Base-by-base conservation (phyloP, 2,329 filamentous ascomycete genomes). In the Penicillium sp. region DNA sequence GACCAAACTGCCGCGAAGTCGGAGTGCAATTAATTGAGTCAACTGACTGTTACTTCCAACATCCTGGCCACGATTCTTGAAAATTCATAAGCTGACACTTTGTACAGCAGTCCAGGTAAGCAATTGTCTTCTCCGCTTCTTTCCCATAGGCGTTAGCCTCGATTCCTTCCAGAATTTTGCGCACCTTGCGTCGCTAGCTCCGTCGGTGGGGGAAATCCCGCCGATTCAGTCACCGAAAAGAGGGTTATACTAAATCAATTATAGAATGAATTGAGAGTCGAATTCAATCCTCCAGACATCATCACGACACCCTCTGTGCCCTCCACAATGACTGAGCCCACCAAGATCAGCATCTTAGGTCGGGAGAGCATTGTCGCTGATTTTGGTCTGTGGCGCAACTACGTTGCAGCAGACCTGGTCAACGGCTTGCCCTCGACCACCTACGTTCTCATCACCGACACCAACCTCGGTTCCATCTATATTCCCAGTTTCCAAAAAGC, bases 391-490 rank as follows among this genome's bases (percentile, higher is more conserved):
- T 97, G 93, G 91, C 85, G 88, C 62, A 84, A 84, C 70, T 95
- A 90, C 73, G 87, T 98, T 61, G 86, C 88, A 52, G 78, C 87
- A 65, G 93, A 99, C 76, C 83, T 99, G 55, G 81, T 98, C 61
- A 77, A 83, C 54, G 90, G 89, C 72, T 81, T 95, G 59, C 77
- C 84, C 50, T 95, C 93, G 21, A 96, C 92, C 19, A 98, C 93
- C 59, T 99, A 98, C 74, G 89, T 98, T 57, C 87, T 99, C 60
- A 90, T 99, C 69, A 98, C 95, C 75, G 95, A 99, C 77, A 96
- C 93, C 46, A 98, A 98, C 72, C 85, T 99, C 60, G 85, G 84
- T 60, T 83, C 88, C 22, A 83, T 88, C 67, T 98, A 98, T 75
- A 87, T 92, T 1, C 86, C 90, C n/a, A 72, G 80, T 27, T 97